These are phyloP conservation scores for Alnus rubra DNA, from an alignment of 306 rosid species.

Conservation along the genomic window DNA sequence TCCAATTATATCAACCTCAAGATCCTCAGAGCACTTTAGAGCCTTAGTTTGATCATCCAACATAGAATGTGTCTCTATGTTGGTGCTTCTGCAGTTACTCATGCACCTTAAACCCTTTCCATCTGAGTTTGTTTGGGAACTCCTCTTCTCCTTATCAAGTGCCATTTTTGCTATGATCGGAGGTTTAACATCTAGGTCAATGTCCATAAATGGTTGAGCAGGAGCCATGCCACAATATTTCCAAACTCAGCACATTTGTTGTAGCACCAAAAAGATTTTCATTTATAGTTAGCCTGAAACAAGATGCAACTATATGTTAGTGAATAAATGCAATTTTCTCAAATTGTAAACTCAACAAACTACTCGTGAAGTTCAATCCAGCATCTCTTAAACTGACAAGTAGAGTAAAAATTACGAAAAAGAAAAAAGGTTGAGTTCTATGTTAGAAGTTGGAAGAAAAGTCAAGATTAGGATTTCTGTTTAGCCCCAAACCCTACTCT, in stretches of 20 bases:
- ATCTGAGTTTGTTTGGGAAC: constrained; percentile 21
- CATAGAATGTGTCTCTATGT: constrained; percentile 47
- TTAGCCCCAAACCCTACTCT: background rate
- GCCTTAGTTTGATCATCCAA: constrained; percentile 38
- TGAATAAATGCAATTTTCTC: constrained; percentile 8
- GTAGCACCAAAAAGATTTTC: constrained; percentile 10
- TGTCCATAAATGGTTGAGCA: constrained; percentile 32
- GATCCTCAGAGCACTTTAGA: constrained; percentile 40
- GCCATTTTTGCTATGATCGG: constrained; percentile 27
- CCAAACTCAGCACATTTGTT: constrained; percentile 20
- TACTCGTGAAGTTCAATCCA: background rate
- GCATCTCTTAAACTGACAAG: background rate
- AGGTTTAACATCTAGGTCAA: constrained; percentile 35
- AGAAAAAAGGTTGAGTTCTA: background rate
- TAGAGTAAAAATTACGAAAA: background rate
- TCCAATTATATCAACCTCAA: constrained; percentile 62
- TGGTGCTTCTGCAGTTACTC: constrained; percentile 32
- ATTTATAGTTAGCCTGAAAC: constrained; percentile 26
- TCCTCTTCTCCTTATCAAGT: constrained; percentile 28
- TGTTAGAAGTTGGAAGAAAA: background rate
- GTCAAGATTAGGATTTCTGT: background rate
- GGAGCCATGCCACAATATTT: constrained; percentile 34
- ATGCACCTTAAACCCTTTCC: constrained; percentile 36
- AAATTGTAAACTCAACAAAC: constrained; percentile 8
- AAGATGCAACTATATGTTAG: constrained; percentile 21